These are phyloP conservation scores for Parmelia sp. DNA, from an alignment of 495 filamentous ascomycete species.

Conservation along the genomic window DNA sequence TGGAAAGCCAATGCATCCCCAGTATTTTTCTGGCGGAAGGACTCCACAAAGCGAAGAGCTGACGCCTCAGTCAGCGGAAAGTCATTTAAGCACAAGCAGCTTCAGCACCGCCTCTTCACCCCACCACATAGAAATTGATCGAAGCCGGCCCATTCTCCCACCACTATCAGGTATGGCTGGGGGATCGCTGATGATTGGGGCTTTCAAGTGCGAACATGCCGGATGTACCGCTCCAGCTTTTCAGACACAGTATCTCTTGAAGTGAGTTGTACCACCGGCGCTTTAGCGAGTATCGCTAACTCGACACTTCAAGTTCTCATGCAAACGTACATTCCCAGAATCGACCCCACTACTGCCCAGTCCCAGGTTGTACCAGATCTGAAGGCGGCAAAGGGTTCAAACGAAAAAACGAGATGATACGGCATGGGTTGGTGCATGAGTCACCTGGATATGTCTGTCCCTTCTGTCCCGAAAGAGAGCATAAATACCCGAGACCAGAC, in stretches of 20 bases:
- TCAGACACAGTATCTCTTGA: conserved; percentile 81
- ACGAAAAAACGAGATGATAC: conserved; percentile 98
- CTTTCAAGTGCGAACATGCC: conserved; percentile 57
- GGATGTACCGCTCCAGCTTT: conserved; percentile 82
- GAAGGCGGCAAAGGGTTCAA: conserved; percentile 94
- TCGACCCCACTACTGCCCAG: conserved; percentile 86
- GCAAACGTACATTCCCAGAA: conserved; percentile 91
- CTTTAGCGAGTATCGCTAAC: conserved; percentile 7
- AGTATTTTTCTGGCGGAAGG: conserved; percentile 12
- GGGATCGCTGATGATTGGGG: conserved; percentile 17
- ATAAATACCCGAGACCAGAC: conserved; percentile 93
- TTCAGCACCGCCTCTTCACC: conserved; percentile 34
- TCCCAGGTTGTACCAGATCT: conserved; percentile 68
- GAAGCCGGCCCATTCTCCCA: conserved; percentile 25
- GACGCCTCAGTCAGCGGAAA: conserved; percentile 27
- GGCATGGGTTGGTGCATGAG: conserved; percentile 90
- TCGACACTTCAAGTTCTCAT: conserved; percentile 59
- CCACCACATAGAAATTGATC: conserved; percentile 47
- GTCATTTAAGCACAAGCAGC: conserved; percentile 21
- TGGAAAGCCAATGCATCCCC: conserved; percentile 16
- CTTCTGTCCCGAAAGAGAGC: conserved; percentile 91
- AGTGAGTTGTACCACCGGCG: conserved; percentile 45
- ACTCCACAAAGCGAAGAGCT: conserved; percentile 27
- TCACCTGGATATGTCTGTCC: conserved; percentile 96
- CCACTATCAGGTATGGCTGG: conserved; percentile 15